Evolutionary conservation across 2,329 filamentous ascomycete species (phyloP).

Genomic region (Grosmannia serpens): DNA sequence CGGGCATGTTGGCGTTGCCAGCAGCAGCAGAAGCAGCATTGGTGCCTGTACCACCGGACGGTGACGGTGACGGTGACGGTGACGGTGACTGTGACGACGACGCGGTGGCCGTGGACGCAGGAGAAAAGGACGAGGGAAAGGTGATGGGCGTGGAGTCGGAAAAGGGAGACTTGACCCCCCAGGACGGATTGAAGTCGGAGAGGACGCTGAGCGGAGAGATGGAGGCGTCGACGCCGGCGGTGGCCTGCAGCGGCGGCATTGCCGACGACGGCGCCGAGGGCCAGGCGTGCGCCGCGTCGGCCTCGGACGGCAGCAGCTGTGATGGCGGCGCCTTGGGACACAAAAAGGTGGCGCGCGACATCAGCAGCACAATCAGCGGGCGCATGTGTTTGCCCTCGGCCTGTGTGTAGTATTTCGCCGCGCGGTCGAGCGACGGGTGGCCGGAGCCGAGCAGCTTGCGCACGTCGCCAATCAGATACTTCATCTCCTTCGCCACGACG

Average conservation of each 20-base stretch:
- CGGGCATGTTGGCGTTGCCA: constrained; percentile 28
- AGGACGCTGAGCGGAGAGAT: constrained; percentile 50
- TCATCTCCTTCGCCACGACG: constrained; percentile 91
- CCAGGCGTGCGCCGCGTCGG: neutral
- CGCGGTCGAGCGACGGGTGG: constrained; percentile 86
- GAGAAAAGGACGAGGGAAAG: neutral
- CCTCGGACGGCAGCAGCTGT: constrained; percentile 12
- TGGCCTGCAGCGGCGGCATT: constrained; percentile 29
- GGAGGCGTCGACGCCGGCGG: constrained; percentile 37
- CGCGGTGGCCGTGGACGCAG: neutral
- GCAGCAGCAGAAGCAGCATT: constrained; percentile 36
- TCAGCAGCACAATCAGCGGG: constrained; percentile 86
- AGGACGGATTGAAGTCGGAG: constrained; percentile 70
- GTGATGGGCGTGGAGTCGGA: neutral
- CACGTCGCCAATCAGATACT: constrained; percentile 89
- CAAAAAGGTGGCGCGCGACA: constrained; percentile 86
- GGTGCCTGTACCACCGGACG: neutral
- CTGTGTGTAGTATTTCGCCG: constrained; percentile 96
- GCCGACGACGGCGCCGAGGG: too few species aligned
- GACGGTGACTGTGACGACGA: too few species aligned
- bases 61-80: too few species aligned
- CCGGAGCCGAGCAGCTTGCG: constrained; percentile 85
- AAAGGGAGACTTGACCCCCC: neutral
- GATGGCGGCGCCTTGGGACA: constrained; percentile 43
- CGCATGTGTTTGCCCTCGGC: constrained; percentile 95